phyloP scores from a whole-genome alignment of 345 rosid species.

The Dipteronia dyeriana region DNA sequence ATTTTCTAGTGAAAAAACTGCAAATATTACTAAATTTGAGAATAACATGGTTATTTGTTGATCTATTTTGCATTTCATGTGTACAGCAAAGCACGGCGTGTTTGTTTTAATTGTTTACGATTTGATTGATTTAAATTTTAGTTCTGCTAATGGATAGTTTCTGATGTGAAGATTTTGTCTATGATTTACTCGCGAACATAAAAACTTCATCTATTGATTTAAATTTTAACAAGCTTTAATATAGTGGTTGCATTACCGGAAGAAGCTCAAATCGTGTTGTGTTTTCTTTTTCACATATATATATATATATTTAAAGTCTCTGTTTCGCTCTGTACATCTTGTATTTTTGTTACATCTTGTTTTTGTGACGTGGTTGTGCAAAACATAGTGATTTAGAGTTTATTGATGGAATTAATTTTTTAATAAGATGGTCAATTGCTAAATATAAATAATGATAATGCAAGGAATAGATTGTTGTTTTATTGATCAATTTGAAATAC shows the following conservation, averaged over 20 bases:
- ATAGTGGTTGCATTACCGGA: neutral
- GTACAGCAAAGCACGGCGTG: no score
- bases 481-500: neutral
- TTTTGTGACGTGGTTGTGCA: neutral
- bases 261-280: neutral
- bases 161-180: no score
- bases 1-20: no score
- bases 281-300: neutral
- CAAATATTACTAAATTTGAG: no score
- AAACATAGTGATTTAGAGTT: neutral
- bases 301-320: neutral
- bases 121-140: no score
- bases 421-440: neutral
- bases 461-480: neutral
- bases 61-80: no score
- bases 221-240: neutral
- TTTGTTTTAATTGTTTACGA: no score
- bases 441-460: neutral
- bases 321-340: neutral
- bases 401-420: neutral
- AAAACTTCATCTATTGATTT: no score
- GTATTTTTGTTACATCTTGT: neutral
- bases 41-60: no score
- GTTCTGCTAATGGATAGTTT: no score
- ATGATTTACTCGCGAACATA: no score